These are phyloP conservation scores for Passalora sequoiae DNA, from an alignment of 2,329 filamentous ascomycete species.

Conservation along the genomic window DNA sequence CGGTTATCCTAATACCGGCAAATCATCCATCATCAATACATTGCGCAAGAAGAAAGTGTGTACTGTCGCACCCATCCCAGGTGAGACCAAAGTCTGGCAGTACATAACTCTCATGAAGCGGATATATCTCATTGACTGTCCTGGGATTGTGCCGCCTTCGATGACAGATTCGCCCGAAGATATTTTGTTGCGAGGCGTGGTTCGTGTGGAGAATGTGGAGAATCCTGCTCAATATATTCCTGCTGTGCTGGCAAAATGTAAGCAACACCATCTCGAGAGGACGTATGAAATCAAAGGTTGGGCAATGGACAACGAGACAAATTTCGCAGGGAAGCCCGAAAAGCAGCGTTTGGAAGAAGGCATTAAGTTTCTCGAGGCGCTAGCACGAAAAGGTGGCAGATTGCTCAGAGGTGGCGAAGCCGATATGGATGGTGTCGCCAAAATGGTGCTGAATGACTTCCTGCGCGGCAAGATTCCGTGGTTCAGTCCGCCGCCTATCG, in stretches of 20 bases:
- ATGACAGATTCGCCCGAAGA: constrained; percentile 78
- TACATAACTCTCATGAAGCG: constrained; percentile 94
- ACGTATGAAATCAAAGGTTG: constrained; percentile 86
- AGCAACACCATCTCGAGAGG: constrained; percentile 80
- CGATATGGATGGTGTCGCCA: constrained; percentile 89
- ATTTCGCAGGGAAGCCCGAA: constrained; percentile 25
- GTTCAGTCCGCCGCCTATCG: constrained; percentile 74
- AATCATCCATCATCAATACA: constrained; percentile 96
- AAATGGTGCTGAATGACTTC: constrained; percentile 96
- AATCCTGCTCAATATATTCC: constrained; percentile 94
- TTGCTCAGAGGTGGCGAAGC: constrained; percentile 89
- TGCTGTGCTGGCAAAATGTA: constrained; percentile 72
- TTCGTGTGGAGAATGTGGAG: constrained; percentile 91
- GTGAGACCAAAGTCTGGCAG: constrained; percentile 97
- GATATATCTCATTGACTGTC: constrained; percentile 93
- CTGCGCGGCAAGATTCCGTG: constrained; percentile 92
- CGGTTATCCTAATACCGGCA: constrained; percentile 88
- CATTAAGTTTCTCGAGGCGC: constrained; percentile 76
- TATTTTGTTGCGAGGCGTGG: constrained; percentile 82
- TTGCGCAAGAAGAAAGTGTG: constrained; percentile 91
- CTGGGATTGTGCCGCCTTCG: constrained; percentile 89
- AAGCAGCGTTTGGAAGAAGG: constrained; percentile 50
- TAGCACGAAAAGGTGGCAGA: constrained; percentile 81
- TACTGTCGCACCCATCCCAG: constrained; percentile 87
- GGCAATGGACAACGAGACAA: constrained; percentile 24